Percentiles rank a stretch among this genome's conserved stretches.
Conservation (phyloP, 495 filamentous ascomycete genomes). For the Xylaria nigripes region DNA sequence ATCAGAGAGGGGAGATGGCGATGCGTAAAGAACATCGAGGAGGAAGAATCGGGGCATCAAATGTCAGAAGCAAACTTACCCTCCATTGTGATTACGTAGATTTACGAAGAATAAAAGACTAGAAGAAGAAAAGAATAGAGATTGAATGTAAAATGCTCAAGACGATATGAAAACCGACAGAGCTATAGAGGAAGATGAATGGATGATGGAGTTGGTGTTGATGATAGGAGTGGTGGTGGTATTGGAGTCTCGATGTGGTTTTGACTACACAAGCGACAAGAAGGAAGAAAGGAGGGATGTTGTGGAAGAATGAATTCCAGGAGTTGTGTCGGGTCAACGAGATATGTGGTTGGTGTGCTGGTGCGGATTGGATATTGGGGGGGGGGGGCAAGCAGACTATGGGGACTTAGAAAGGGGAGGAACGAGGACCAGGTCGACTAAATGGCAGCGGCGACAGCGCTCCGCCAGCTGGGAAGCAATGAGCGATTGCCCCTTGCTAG, state of each 20-base stretch:
- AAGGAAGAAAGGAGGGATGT: slow-evolving; percentile 39
- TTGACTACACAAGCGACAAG: slow-evolving; percentile 33
- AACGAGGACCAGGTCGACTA: not conserved
- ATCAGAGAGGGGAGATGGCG: slow-evolving; percentile 3
- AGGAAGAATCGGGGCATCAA: slow-evolving; percentile 1
- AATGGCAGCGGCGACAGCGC: slow-evolving; percentile 1
- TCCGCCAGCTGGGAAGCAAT: not conserved
- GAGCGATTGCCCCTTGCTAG: not conserved
- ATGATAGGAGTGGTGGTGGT: slow-evolving; percentile 17
- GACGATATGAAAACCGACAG: slow-evolving; percentile 39
- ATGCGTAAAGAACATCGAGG: slow-evolving; percentile 4
- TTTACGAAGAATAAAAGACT: slow-evolving; percentile 29
- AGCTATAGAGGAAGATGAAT: slow-evolving; percentile 16
- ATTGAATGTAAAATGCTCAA: slow-evolving; percentile 27
- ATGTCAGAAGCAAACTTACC: slow-evolving; percentile 29
- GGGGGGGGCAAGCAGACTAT: slow-evolving; percentile 19
- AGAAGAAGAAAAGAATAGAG: slow-evolving; percentile 28
- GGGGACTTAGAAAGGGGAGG: slow-evolving; percentile 6
- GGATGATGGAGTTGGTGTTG: not conserved
- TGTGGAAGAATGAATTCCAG: slow-evolving; percentile 47
- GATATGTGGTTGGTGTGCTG: slow-evolving; percentile 13
- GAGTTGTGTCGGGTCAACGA: slow-evolving; percentile 30
- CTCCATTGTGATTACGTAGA: slow-evolving; percentile 46
- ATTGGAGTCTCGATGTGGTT: slow-evolving; percentile 23
- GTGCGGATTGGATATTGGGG: slow-evolving; percentile 11